Evolutionary conservation across 148 eudicot genomes (phyloP).

Genomic region (Chenopodium suecicum): DNA sequence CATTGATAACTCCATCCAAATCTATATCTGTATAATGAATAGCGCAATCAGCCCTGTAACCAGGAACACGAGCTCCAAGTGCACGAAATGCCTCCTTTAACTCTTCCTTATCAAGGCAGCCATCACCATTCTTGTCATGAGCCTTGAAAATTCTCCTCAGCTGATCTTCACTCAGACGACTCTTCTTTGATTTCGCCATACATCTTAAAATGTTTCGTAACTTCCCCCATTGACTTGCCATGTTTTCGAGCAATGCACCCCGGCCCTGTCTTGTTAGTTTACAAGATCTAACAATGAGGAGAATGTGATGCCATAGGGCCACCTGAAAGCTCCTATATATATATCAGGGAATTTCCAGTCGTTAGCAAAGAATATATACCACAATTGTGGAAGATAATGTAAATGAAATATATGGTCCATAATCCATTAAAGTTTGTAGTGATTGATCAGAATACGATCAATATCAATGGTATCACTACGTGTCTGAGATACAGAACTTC

Average conservation of each 20-base stretch:
- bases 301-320: constrained; percentile 24
- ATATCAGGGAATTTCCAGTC: background rate
- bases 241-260: background rate
- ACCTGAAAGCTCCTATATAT: background rate
- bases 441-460: background rate
- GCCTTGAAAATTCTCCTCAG: constrained; percentile 35
- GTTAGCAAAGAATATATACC: constrained; percentile 10
- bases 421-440: background rate
- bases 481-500: too few relatives aligned
- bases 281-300: background rate
- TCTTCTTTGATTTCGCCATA: constrained; percentile 12
- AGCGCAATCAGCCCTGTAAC: constrained; percentile 36
- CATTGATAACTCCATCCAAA: constrained; percentile 36
- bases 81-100: constrained; percentile 35
- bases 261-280: background rate
- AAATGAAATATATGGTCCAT: constrained; percentile 16
- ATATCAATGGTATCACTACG: too few relatives aligned
- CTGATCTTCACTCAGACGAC: constrained; percentile 29
- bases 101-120: constrained; percentile 42
- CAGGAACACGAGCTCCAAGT: constrained; percentile 35
- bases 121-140: constrained; percentile 41
- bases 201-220: constrained; percentile 9
- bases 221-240: constrained; percentile 27
- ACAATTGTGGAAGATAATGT: constrained; percentile 17
- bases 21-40: constrained; percentile 38